A percentile compares a stretch with the other conserved stretches of the same genome.
Conservation (phyloP, 495 filamentous ascomycete genomes). For the Penicillium desertorum region DNA sequence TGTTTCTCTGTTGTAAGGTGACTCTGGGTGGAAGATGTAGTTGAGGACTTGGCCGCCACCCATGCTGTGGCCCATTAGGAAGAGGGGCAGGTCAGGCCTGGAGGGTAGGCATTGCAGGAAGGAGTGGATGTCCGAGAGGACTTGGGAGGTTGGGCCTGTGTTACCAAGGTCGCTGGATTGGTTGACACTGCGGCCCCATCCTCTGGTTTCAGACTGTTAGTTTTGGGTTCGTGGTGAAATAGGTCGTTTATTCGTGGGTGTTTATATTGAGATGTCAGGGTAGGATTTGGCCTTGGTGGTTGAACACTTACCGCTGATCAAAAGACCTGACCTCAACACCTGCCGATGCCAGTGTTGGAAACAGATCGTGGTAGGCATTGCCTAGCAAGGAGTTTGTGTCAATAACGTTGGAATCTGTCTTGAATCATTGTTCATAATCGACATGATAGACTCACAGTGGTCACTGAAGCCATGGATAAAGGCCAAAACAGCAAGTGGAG, state of each 20-base stretch:
- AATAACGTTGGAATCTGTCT: background rate
- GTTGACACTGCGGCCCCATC: constrained; percentile 56
- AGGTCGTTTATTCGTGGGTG: background rate
- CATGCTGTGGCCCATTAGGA: constrained; percentile 87
- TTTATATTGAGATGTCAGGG: background rate
- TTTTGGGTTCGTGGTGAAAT: background rate
- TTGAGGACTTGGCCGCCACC: constrained; percentile 67
- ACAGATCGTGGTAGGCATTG: constrained; percentile 69
- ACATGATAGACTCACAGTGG: constrained; percentile 51
- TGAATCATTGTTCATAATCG: background rate
- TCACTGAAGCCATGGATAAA: constrained; percentile 89
- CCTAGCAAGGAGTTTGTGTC: constrained; percentile 30
- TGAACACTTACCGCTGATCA: constrained; percentile 65
- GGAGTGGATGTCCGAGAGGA: constrained; percentile 73
- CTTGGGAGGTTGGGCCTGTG: constrained; percentile 67
- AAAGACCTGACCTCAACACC: constrained; percentile 72
- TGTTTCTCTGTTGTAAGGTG: constrained; percentile 24
- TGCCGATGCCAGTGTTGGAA: constrained; percentile 62
- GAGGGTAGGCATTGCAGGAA: constrained; percentile 52
- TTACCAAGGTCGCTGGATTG: constrained; percentile 56
- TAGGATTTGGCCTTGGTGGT: background rate
- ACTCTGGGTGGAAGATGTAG: constrained; percentile 24
- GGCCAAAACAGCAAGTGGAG: constrained; percentile 64
- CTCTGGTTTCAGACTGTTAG: constrained; percentile 22
- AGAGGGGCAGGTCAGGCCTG: constrained; percentile 57